Evolutionary conservation across 768 basidiomycete species (phyloP), one percentile per base, ranked within the genome.

Genomic region (Leucocoprinus leucothites): DNA sequence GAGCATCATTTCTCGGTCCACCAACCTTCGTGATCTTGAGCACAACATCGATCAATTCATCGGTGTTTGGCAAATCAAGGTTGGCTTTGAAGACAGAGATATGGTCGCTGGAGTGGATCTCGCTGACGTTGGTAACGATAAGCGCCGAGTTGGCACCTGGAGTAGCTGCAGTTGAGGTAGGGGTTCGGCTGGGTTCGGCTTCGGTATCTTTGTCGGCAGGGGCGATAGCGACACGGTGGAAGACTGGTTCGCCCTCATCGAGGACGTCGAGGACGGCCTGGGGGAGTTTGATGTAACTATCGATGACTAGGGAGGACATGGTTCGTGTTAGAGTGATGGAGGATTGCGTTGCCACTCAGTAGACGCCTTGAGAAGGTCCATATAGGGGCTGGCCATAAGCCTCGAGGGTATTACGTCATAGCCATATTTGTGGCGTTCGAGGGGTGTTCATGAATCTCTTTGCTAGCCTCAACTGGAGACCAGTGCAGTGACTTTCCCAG

Each of bases 251-350:
- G 36, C 53, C 53, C 13, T 55, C 53, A 25, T 55, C 53, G 13
- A 55, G 53, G 26, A 55, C 53, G 46, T 55, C 53, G 24, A 55
- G 45, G 25, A 55, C 40, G 19, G 51, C 51, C 21, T 52, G 41
- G 22, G 53, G 46, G 28, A 55, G 53, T 26, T 55, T 14, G 38
- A 55, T 55, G 46, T 48, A 55, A 35, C 53, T 48, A 42, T 55
- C 53, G 46, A 55, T 55, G 38, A 55, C 46, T 35, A 55, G 53
- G 14, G 53, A 55, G 25, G 53, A 26, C 53, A 55, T 55, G 45
- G 35, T 40, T 31, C 31, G 11, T 5, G 31, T 31, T 31, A 5
- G 11, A 31, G 31, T 5, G 31, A 31, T 31, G 31, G 31, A 31
- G n/a, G n/a, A 5, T 31, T 5, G 31, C 11, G 31, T 31, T 31